Evolutionary conservation across 23 red algal species (phyloP).

Genomic region (Gracilaria domingensis): DNA sequence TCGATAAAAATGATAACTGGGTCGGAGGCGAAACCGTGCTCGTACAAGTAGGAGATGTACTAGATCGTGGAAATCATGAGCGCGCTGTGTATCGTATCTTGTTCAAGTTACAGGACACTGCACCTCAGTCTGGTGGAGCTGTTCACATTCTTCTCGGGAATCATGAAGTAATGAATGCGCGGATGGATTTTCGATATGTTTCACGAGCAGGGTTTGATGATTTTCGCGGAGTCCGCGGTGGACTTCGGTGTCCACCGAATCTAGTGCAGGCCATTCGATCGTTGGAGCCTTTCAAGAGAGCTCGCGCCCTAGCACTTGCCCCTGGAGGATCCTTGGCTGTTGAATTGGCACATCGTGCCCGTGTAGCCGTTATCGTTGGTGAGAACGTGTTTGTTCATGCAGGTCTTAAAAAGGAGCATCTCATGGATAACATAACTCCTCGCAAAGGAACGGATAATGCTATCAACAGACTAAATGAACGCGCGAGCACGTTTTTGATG

Average conservation of each 20-base stretch:
- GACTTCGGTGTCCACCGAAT: neutral
- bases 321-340: slow-evolving; percentile 73
- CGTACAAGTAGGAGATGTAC: slow-evolving; percentile 90
- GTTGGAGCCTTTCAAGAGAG: slow-evolving; percentile 42
- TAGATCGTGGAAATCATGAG: slow-evolving; percentile 93
- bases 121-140: slow-evolving; percentile 77
- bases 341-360: slow-evolving; percentile 71
- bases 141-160: slow-evolving; percentile 94
- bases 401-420: slow-evolving; percentile 82
- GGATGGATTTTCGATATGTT: slow-evolving; percentile 96
- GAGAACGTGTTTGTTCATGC: slow-evolving; percentile 99
- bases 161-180: slow-evolving; percentile 98
- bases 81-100: slow-evolving; percentile 80
- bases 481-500: slow-evolving; percentile 59
- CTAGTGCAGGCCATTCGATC: slow-evolving; percentile 41
- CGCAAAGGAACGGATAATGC: slow-evolving; percentile 14
- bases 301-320: slow-evolving; percentile 46
- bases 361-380: slow-evolving; percentile 78
- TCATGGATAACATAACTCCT: slow-evolving; percentile 48
- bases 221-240: slow-evolving; percentile 40
- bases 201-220: slow-evolving; percentile 87
- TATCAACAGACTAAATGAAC: slow-evolving; percentile 62
- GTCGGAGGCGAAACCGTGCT: slow-evolving; percentile 81
- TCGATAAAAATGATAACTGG: slow-evolving; percentile 77
- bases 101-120: slow-evolving; percentile 77